Conservation (phyloP, 345 rosid species). For the Camelina hispida region DNA sequence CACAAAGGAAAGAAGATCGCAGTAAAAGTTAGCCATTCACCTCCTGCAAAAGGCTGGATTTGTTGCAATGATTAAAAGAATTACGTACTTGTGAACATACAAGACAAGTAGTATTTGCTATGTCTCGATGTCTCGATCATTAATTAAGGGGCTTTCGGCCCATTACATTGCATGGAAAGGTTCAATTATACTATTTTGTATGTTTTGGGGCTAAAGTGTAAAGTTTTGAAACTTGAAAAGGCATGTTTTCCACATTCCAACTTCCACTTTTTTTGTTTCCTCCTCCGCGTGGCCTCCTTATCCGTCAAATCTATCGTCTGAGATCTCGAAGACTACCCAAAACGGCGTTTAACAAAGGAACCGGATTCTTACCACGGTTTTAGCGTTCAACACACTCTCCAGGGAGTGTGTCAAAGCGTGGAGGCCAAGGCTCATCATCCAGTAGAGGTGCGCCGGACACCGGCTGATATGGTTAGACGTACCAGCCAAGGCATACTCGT, state of each 20-base stretch:
- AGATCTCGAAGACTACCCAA: neutral
- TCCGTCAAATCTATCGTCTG: too few species aligned
- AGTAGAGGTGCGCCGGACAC: neutral
- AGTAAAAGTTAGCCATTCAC: neutral
- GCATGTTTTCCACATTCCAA: neutral
- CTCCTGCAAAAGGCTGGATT: conserved; percentile 8
- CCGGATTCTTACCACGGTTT: too few species aligned
- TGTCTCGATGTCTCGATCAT: too few species aligned
- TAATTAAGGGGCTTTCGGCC: neutral
- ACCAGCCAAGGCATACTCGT: neutral
- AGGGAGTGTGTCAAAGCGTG: conserved; percentile 22
- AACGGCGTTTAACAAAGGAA: neutral
- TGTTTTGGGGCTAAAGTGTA: neutral
- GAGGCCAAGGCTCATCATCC: conserved; percentile 22
- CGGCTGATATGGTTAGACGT: neutral
- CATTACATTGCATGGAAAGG: neutral
- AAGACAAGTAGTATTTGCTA: neutral
- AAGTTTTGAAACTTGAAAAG: neutral
- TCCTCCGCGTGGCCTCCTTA: too few species aligned
- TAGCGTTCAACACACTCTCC: neutral
- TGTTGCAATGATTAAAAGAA: neutral
- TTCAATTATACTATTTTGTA: neutral
- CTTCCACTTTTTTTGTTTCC: too few species aligned
- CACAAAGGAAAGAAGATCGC: neutral
- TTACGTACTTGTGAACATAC: neutral